Percentiles rank a stretch among this genome's conserved stretches.
phyloP scores from a whole-genome alignment of 768 basidiomycete genomes.

The Boletus bicolor region DNA sequence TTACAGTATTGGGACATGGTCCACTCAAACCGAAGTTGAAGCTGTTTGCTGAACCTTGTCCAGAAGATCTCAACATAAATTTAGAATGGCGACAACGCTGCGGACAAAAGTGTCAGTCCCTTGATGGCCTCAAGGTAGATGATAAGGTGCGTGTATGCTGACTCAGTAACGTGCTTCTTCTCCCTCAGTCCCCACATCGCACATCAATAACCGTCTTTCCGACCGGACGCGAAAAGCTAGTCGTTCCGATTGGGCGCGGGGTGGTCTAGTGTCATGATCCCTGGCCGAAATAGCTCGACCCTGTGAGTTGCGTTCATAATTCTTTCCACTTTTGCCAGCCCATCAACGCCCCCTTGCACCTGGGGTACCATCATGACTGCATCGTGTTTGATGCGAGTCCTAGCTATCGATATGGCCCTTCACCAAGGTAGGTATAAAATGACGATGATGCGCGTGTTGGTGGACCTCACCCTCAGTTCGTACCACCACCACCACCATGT shows the following conservation, averaged over 20 bases:
- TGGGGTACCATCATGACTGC: slow-evolving; percentile 8
- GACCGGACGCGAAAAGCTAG: not conserved
- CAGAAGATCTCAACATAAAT: not conserved
- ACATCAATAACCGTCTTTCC: not conserved
- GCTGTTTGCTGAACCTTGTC: not conserved
- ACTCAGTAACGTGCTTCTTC: not conserved
- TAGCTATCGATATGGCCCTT: not conserved
- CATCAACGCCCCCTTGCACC: not conserved
- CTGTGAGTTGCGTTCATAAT: not conserved
- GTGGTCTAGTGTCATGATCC: too few relatives aligned
- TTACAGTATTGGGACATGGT: not conserved
- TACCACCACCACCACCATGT: slow-evolving; percentile 11
- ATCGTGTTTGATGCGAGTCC: slow-evolving; percentile 15
- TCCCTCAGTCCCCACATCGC: not conserved
- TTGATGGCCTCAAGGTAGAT: slow-evolving; percentile 12
- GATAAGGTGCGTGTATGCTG: not conserved
- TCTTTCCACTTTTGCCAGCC: slow-evolving; percentile 10
- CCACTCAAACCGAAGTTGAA: not conserved
- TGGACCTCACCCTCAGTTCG: not conserved
- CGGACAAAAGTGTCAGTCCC: not conserved
- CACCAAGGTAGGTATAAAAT: slow-evolving; percentile 20
- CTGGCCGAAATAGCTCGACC: not conserved
- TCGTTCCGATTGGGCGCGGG: not conserved
- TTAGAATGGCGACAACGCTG: not conserved
- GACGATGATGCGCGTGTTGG: not conserved